These are phyloP conservation scores for Scutellaria galericulata DNA, from an alignment of 257 asterid genomes.

Conservation along the genomic window DNA sequence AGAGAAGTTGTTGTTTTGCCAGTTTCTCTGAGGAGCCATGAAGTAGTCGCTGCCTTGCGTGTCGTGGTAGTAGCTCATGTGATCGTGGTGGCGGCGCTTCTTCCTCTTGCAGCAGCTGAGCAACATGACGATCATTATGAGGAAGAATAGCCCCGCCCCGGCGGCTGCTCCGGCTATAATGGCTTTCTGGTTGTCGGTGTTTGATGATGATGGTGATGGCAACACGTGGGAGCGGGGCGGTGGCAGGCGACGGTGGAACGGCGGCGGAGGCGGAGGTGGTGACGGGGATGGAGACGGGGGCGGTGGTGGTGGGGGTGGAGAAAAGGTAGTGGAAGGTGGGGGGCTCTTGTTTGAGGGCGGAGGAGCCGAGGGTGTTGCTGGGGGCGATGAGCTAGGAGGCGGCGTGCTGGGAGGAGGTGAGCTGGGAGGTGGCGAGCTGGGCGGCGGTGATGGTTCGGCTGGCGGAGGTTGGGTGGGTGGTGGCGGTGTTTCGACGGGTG, in stretches of 20 bases:
- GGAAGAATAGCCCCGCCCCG: conserved; percentile 53
- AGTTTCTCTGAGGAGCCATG: conserved; percentile 37
- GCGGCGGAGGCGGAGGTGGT: conserved; percentile 26
- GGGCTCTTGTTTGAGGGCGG: conserved; percentile 14
- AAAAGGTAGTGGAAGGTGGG: conserved; percentile 1
- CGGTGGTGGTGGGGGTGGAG: conserved; percentile 29
- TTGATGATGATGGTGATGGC: neutral
- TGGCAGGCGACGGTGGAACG: conserved; percentile 35
- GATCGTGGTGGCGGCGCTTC: conserved; percentile 50
- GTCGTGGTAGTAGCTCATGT: conserved; percentile 56
- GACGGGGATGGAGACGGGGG: conserved; percentile 25
- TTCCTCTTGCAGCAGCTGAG: conserved; percentile 48
- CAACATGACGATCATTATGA: conserved; percentile 48
- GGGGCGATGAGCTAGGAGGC: conserved; percentile 21
- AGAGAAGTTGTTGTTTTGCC: conserved; percentile 45
- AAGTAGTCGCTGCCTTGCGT: conserved; percentile 53
- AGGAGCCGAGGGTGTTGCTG: conserved; percentile 27
- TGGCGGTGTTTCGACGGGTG: conserved; percentile 30
- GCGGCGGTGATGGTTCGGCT: neutral
- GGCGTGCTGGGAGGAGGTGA: conserved; percentile 5
- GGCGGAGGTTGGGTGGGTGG: conserved; percentile 39
- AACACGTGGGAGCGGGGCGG: neutral
- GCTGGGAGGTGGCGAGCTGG: conserved; percentile 39
- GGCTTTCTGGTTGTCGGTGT: conserved; percentile 22
- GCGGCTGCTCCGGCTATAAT: conserved; percentile 61